phyloP scores from a whole-genome alignment of 192 early-diverging fungal genomes.

The Linnemannia schmuckeri region DNA sequence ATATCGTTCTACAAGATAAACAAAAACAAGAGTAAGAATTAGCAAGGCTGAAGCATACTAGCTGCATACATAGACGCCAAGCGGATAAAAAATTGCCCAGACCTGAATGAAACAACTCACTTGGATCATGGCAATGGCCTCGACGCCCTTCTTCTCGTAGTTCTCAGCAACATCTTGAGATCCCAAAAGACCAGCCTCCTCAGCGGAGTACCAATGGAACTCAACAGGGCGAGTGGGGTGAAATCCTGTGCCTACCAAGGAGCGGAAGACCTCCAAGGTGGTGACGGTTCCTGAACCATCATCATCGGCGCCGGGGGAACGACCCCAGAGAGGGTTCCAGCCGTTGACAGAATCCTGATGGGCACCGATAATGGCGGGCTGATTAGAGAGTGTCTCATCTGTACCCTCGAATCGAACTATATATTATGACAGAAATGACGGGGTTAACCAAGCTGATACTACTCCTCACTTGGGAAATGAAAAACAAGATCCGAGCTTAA shows the following conservation, averaged over 20 bases:
- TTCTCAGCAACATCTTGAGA: slow-evolving; percentile 84
- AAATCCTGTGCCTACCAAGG: slow-evolving; percentile 75
- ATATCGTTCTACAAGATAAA: slow-evolving; percentile 74
- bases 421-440: not conserved
- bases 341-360: slow-evolving; percentile 94
- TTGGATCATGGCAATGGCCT: slow-evolving; percentile 85
- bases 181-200: slow-evolving; percentile 92
- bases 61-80: not conserved
- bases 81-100: not conserved
- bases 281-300: slow-evolving; percentile 94
- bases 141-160: slow-evolving; percentile 71
- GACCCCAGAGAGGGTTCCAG: slow-evolving; percentile 81
- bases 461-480: not conserved
- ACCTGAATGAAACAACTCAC: slow-evolving; percentile 28
- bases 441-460: not conserved
- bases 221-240: slow-evolving; percentile 84
- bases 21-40: not conserved
- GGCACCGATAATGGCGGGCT: slow-evolving; percentile 86
- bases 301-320: slow-evolving; percentile 83
- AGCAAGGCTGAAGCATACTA: not conserved
- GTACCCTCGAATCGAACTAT: slow-evolving; percentile 81
- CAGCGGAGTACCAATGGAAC: slow-evolving; percentile 96
- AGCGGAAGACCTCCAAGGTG: slow-evolving; percentile 88
- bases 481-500: not conserved
- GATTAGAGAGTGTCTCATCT: slow-evolving; percentile 59